These are phyloP conservation scores for Lachnellula occidentalis DNA, from an alignment of 2,329 filamentous ascomycete species.

Conservation along the genomic window DNA sequence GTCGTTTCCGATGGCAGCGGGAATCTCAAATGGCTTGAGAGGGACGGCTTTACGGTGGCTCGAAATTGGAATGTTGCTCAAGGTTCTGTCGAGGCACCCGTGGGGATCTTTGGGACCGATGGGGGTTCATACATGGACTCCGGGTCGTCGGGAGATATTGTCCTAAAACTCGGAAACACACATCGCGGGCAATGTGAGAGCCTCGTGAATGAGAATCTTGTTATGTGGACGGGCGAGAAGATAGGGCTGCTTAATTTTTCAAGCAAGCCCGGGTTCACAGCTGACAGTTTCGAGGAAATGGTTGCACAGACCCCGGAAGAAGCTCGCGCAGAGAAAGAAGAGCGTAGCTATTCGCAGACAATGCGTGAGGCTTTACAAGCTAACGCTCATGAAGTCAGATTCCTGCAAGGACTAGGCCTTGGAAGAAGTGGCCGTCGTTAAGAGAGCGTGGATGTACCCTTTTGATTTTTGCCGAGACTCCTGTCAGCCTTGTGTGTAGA, in stretches of 20 bases:
- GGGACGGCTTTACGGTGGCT: conserved; percentile 66
- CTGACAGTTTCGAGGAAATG: conserved; percentile 46
- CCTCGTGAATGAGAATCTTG: conserved; percentile 52
- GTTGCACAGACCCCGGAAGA: conserved; percentile 37
- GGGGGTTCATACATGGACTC: conserved; percentile 32
- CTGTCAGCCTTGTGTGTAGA: background rate
- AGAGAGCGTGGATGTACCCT: background rate
- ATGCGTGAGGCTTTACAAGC: conserved; percentile 71
- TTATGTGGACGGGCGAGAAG: conserved; percentile 85
- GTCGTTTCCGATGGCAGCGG: conserved; percentile 82
- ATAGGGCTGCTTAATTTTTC: conserved; percentile 68
- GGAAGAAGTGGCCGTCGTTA: conserved; percentile 20
- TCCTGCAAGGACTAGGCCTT: conserved; percentile 63
- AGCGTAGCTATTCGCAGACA: conserved; percentile 56
- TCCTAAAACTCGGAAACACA: conserved; percentile 64
- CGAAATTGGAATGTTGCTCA: conserved; percentile 50
- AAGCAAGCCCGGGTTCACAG: conserved; percentile 41
- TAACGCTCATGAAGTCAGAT: conserved; percentile 74
- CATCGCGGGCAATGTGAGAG: conserved; percentile 34
- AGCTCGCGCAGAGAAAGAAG: conserved; percentile 47
- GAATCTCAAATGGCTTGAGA: conserved; percentile 83
- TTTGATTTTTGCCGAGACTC: conserved; percentile 1
- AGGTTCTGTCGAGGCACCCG: conserved; percentile 41
- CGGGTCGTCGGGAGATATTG: conserved; percentile 62
- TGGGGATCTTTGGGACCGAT: conserved; percentile 48